phyloP scores from a whole-genome alignment of 179 eudicot genomes.

The Pouteria campechiana region DNA sequence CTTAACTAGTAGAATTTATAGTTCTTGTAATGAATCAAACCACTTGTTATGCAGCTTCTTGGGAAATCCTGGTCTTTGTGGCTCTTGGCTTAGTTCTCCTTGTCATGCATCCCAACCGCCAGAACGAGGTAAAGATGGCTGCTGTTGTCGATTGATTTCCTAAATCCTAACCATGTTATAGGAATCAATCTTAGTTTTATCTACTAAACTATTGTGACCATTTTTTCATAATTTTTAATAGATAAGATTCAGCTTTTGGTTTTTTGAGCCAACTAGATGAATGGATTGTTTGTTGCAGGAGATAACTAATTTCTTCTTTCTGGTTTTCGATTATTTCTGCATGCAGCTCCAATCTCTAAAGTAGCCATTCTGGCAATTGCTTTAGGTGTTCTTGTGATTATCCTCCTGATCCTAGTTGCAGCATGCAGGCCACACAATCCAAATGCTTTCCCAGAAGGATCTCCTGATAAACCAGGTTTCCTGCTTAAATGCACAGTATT shows the following conservation, averaged over 20 bases:
- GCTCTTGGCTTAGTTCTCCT: constrained; percentile 58
- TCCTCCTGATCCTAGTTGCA: constrained; percentile 70
- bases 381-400: constrained; percentile 79
- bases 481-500: too few species aligned
- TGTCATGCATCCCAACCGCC: constrained; percentile 42
- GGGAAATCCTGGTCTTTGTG: constrained; percentile 85
- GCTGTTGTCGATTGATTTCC: too few species aligned
- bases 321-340: too few species aligned
- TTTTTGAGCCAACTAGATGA: too few species aligned
- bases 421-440: constrained; percentile 69
- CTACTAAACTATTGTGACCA: too few species aligned
- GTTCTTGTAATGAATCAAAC: background rate
- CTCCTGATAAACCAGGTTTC: constrained; percentile 83
- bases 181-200: too few species aligned
- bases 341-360: constrained; percentile 64
- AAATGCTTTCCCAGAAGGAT: constrained; percentile 50
- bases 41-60: constrained; percentile 39
- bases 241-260: too few species aligned
- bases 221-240: too few species aligned
- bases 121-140: constrained; percentile 43
- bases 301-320: too few species aligned
- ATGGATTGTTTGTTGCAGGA: too few species aligned
- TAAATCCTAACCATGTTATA: too few species aligned
- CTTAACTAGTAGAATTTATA: background rate
- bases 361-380: constrained; percentile 91